Conservation (phyloP, 192 early-diverging fungal genomes). For the Backusella tarrabulga region DNA sequence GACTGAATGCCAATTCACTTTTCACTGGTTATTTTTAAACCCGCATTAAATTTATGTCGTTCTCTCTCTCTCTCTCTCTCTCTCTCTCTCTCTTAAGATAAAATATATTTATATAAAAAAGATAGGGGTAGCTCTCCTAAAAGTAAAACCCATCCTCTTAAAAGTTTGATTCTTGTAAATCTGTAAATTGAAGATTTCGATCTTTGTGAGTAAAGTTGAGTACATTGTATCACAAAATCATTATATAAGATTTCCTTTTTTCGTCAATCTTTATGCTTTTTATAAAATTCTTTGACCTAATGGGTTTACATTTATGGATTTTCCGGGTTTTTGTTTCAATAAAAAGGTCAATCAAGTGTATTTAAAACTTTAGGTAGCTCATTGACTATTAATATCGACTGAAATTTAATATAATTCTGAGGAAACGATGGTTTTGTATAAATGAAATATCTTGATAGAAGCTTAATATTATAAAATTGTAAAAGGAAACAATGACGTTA, state of each 20-base stretch:
- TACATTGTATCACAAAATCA: background rate
- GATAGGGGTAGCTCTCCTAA: background rate
- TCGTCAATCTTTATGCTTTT: background rate
- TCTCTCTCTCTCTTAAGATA: background rate
- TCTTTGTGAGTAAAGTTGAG: background rate
- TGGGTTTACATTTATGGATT: background rate
- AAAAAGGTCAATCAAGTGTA: background rate
- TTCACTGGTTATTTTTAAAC: background rate
- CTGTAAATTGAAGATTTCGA: background rate
- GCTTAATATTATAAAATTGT: background rate
- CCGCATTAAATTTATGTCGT: background rate
- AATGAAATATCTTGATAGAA: background rate
- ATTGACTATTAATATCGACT: background rate
- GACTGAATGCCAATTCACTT: background rate
- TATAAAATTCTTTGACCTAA: background rate
- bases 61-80: too few relatives aligned
- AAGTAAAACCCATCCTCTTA: background rate
- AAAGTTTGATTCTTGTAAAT: background rate
- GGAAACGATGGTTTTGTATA: background rate
- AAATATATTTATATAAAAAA: background rate
- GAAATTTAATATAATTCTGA: background rate
- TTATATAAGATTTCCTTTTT: background rate
- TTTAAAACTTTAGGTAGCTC: background rate
- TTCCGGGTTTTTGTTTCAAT: background rate
- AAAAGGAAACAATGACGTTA: slow-evolving; percentile 8